Evolutionary conservation across 345 rosid genomes (phyloP).

Genomic region (Populus nigra): DNA sequence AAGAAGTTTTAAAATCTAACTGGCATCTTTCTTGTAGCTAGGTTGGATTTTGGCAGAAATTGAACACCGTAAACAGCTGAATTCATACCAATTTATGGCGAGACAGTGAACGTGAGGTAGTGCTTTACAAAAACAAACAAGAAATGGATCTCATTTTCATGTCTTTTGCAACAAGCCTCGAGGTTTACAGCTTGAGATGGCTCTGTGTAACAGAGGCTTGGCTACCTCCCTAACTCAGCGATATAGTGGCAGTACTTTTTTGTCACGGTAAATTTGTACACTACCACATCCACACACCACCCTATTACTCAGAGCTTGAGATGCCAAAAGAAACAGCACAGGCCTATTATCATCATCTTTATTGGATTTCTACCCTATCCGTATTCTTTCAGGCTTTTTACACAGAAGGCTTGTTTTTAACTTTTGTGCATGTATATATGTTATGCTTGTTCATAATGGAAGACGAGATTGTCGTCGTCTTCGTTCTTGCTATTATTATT

Average conservation of each 20-base stretch:
- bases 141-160: constrained; percentile 14
- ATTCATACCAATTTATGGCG: constrained; percentile 18
- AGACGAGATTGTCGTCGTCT: not conserved
- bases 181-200: not conserved
- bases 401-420: not conserved
- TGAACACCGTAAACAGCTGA: not conserved
- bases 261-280: constrained; percentile 12
- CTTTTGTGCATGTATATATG: not conserved
- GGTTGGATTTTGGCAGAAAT: not conserved
- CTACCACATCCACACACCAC: not conserved
- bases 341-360: constrained; percentile 3
- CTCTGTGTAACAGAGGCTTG: not conserved
- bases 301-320: constrained; percentile 1
- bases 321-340: constrained; percentile 5
- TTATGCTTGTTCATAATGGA: not conserved
- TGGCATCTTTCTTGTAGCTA: not conserved
- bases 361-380: constrained; percentile 13
- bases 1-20: not conserved
- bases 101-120: constrained; percentile 6
- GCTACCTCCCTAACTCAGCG: not conserved
- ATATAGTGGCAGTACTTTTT: not conserved
- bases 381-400: not conserved
- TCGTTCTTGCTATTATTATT: no score
- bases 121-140: constrained; percentile 13
- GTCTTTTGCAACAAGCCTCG: constrained; percentile 12